Evolutionary conservation across 176 grass and related monocot genomes (phyloP).

Genomic region (Ananas comosus): DNA sequence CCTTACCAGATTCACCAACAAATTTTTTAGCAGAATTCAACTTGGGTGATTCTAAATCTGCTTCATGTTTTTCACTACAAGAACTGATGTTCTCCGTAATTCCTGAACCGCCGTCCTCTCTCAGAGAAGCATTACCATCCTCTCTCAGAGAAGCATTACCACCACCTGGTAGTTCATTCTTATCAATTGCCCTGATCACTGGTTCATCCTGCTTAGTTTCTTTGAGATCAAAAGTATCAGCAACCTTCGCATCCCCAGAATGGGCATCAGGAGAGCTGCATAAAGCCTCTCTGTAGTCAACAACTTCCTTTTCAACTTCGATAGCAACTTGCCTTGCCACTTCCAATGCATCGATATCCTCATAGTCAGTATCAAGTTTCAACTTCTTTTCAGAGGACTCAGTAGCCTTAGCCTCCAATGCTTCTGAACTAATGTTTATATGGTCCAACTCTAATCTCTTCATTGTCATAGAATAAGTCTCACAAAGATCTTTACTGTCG

Average conservation of each 20-base stretch:
- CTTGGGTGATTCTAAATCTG: conserved; percentile 7
- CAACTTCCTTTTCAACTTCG: conserved; percentile 39
- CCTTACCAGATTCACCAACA: background rate
- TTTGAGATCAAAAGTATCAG: conserved; percentile 1
- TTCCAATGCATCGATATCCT: conserved; percentile 35
- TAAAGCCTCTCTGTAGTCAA: conserved; percentile 33
- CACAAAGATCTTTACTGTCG: conserved; percentile 1
- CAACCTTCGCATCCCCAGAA: background rate
- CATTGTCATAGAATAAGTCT: background rate
- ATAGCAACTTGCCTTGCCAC: conserved; percentile 36
- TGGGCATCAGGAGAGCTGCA: conserved; percentile 27
- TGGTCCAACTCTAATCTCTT: background rate
- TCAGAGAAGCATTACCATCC: background rate
- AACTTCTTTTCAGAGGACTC: conserved; percentile 4
- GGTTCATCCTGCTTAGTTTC: conserved; percentile 10
- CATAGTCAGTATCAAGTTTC: conserved; percentile 14
- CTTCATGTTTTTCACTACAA: conserved; percentile 7
- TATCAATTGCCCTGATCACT: background rate
- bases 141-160: background rate
- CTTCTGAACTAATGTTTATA: conserved; percentile 10
- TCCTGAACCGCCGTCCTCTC: conserved; percentile 18
- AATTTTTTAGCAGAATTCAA: conserved; percentile 4
- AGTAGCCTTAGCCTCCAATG: background rate
- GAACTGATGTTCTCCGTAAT: conserved; percentile 17
- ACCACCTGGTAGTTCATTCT: background rate